These are phyloP conservation scores for Gossypium sturtianum DNA, from an alignment of 345 rosid species.

Conservation along the genomic window DNA sequence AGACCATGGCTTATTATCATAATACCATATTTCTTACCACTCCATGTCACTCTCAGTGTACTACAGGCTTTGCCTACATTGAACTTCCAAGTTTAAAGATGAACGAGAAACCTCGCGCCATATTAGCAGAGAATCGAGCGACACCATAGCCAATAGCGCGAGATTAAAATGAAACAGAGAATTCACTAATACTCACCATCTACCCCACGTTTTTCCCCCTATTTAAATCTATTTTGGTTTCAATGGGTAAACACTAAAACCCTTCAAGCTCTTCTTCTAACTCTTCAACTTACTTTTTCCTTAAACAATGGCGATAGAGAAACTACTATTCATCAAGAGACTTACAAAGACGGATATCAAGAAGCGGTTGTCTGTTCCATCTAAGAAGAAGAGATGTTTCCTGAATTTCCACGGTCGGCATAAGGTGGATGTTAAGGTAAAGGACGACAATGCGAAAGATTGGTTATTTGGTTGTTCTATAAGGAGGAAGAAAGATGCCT, in stretches of 20 bases:
- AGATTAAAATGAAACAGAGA: not conserved
- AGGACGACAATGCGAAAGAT: not conserved
- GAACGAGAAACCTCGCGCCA: not conserved
- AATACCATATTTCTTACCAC: too few relatives aligned
- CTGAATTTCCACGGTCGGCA: not conserved
- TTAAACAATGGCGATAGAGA: not conserved
- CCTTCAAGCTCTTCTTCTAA: not conserved
- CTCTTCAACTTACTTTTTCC: not conserved
- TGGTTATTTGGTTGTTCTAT: not conserved
- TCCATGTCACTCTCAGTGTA: not conserved
- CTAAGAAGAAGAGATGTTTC: not conserved
- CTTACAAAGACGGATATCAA: not conserved
- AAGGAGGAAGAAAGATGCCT: not conserved
- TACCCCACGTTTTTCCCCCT: too few relatives aligned
- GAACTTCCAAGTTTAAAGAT: not conserved
- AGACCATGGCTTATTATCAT: too few relatives aligned
- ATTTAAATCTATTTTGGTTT: too few relatives aligned
- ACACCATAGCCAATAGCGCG: too few relatives aligned
- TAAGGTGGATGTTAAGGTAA: not conserved
- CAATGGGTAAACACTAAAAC: not conserved
- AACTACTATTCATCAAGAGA: not conserved
- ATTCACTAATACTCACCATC: not conserved
- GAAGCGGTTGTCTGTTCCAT: slow-evolving; percentile 1
- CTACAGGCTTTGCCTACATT: not conserved
- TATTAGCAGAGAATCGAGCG: not conserved